Conservation (phyloP, 225 moss, liverwort and hornwort species). For the Physcomitrellopsis africana region DNA sequence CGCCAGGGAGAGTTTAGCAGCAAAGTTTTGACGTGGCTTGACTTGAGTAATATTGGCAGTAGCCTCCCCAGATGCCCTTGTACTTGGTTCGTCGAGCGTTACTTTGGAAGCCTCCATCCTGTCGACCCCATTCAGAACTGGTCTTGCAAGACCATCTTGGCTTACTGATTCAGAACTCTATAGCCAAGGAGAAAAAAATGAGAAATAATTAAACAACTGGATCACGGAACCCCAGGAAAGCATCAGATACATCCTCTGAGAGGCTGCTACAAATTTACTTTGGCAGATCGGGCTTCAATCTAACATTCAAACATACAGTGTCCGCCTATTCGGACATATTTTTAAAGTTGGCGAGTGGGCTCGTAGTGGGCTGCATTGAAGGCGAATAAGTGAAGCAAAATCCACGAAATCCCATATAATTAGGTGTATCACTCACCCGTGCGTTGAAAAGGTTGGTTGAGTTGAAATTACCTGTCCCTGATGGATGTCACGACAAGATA, state of each 20-base stretch:
- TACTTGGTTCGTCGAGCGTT: constrained; percentile 38
- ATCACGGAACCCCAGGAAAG: background rate
- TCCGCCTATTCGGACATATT: too few species aligned
- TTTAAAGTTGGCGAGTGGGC: constrained; percentile 11
- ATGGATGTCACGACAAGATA: constrained; percentile 26
- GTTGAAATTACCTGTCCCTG: constrained; percentile 21
- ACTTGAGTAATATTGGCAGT: constrained; percentile 20
- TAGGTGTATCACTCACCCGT: constrained; percentile 16
- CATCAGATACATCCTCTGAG: background rate
- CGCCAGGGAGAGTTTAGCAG: constrained; percentile 46
- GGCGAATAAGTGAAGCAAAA: constrained; percentile 10
- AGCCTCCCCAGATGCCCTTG: constrained; percentile 16
- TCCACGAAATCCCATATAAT: background rate
- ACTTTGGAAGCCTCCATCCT: constrained; percentile 38
- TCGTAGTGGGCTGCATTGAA: too few species aligned
- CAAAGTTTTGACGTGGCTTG: constrained; percentile 40
- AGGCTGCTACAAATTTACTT: constrained; percentile 14
- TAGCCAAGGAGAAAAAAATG: constrained; percentile 15
- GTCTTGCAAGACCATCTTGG: constrained; percentile 27
- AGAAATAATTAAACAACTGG: constrained; percentile 8
- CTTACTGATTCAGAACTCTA: constrained; percentile 31
- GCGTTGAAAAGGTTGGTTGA: constrained; percentile 30
- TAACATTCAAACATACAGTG: too few species aligned
- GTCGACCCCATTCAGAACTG: constrained; percentile 39
- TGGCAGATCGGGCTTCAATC: background rate